Percentiles rank a stretch among this genome's conserved stretches.
These are phyloP conservation scores for Croton setiger DNA, from an alignment of 441 rosid species.

Conservation along the genomic window DNA sequence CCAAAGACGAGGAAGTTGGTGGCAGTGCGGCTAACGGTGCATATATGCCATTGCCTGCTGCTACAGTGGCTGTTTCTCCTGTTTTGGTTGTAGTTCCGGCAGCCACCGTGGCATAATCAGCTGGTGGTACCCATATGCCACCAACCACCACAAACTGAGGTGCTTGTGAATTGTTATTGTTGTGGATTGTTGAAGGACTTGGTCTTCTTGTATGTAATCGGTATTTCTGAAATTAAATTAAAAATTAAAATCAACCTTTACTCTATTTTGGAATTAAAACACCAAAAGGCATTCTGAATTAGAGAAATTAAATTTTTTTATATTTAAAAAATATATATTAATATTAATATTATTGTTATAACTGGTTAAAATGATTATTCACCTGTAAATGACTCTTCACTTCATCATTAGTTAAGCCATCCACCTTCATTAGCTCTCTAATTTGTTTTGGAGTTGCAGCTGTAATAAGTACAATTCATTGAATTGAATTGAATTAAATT, in stretches of 20 bases:
- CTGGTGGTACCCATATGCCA: constrained; percentile 81
- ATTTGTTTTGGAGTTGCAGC: constrained; percentile 94
- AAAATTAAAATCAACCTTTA: neutral
- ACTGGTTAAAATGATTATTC: neutral
- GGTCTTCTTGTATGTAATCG: constrained; percentile 90
- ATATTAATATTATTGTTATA: neutral
- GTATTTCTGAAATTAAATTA: constrained; percentile 56
- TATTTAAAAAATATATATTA: too few relatives aligned
- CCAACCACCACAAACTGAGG: constrained; percentile 90
- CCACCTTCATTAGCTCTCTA: constrained; percentile 92
- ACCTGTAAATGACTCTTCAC: constrained; percentile 99
- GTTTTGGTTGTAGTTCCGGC: constrained; percentile 25
- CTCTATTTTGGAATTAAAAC: too few relatives aligned
- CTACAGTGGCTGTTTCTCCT: constrained; percentile 31
- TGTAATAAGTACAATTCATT: constrained; percentile 23
- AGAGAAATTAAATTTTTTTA: too few relatives aligned
- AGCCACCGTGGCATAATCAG: constrained; percentile 47
- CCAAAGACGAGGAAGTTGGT: constrained; percentile 19
- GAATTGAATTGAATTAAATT: neutral
- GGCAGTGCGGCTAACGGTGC: constrained; percentile 47
- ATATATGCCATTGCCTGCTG: constrained; percentile 36
- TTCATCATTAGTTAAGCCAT: constrained; percentile 93
- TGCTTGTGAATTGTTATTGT: constrained; percentile 39
- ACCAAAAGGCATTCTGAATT: too few relatives aligned
- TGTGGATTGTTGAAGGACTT: constrained; percentile 37